Conservation (phyloP, 164 flowering plant genomes). For the Cinnamomum chago region DNA sequence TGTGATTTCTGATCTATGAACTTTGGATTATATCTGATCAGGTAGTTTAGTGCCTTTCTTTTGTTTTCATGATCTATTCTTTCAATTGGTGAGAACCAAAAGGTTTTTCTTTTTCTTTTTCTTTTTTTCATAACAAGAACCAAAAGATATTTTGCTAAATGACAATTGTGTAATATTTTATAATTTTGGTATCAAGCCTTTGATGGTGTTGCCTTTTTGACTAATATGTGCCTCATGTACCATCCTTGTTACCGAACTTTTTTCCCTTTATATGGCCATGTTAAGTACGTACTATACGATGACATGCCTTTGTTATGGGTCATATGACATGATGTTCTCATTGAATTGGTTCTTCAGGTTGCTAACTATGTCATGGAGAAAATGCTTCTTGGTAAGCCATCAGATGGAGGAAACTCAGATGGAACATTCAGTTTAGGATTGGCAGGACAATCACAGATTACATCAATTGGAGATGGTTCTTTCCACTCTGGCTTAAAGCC, state of each 20-base stretch:
- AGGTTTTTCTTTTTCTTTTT: too few relatives aligned
- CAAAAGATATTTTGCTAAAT: too few relatives aligned
- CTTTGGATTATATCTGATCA: too few relatives aligned
- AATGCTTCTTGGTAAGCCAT: slow-evolving; percentile 79
- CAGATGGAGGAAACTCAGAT: slow-evolving; percentile 51
- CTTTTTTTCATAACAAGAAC: too few relatives aligned
- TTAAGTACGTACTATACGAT: neutral
- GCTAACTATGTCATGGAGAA: slow-evolving; percentile 85
- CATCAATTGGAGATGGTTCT: slow-evolving; percentile 56
- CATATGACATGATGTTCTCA: neutral
- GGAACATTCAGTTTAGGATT: slow-evolving; percentile 40
- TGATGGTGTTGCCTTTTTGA: too few relatives aligned
- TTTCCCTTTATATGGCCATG: neutral
- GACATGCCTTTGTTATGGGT: neutral
- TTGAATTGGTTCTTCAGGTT: slow-evolving; percentile 44
- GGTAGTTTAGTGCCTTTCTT: too few relatives aligned
- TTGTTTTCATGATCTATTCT: too few relatives aligned
- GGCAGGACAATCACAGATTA: slow-evolving; percentile 41
- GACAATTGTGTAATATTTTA: too few relatives aligned
- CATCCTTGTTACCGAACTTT: neutral
- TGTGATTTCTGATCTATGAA: too few relatives aligned
- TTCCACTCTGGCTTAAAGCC: slow-evolving; percentile 62
- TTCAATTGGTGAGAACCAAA: too few relatives aligned
- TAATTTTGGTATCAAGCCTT: too few relatives aligned
- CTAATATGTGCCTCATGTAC: neutral